Evolutionary conservation across 345 rosid species (phyloP).

Genomic region (Physaria fendleri): DNA sequence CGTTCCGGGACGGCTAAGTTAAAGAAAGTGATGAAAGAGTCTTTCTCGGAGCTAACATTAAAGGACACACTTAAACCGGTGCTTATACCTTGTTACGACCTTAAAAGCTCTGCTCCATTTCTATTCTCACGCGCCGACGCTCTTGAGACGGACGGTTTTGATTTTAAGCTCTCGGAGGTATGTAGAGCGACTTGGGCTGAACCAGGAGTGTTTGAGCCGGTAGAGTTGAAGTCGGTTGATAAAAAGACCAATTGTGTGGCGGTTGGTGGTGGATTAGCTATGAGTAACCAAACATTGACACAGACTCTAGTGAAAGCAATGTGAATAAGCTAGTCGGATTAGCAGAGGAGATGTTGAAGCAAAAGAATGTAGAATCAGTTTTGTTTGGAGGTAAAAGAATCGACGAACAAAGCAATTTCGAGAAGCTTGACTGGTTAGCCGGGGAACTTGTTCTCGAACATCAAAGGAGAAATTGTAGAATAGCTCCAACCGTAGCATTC

Average conservation of each 20-base stretch:
- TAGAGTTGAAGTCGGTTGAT: slow-evolving; percentile 60
- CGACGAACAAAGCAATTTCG: slow-evolving; percentile 62
- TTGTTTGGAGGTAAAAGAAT: slow-evolving; percentile 82
- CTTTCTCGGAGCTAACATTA: slow-evolving; percentile 57
- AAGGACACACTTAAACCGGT: slow-evolving; percentile 90
- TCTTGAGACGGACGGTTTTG: slow-evolving; percentile 74
- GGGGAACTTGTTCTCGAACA: slow-evolving; percentile 83
- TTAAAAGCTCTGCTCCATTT: slow-evolving; percentile 81
- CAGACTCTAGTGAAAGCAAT: slow-evolving; percentile 61
- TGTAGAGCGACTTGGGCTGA: slow-evolving; percentile 94
- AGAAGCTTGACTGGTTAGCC: slow-evolving; percentile 87
- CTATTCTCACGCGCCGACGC: slow-evolving; percentile 97
- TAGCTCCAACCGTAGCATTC: slow-evolving; percentile 97
- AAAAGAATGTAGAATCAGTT: slow-evolving; percentile 91
- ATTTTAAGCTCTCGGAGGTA: slow-evolving; percentile 84
- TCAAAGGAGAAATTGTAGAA: slow-evolving; percentile 85
- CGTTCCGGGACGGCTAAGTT: slow-evolving; percentile 38
- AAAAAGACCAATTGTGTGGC: slow-evolving; percentile 77
- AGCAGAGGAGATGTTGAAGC: slow-evolving; percentile 94
- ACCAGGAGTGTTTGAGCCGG: slow-evolving; percentile 69
- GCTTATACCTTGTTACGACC: slow-evolving; percentile 83
- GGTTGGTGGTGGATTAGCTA: slow-evolving; percentile 78
- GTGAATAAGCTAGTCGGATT: slow-evolving; percentile 61
- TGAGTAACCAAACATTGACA: slow-evolving; percentile 73
- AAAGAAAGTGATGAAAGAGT: slow-evolving; percentile 66